Conservation (phyloP, 2,329 filamentous ascomycete genomes). For the Fusarium hostae region DNA sequence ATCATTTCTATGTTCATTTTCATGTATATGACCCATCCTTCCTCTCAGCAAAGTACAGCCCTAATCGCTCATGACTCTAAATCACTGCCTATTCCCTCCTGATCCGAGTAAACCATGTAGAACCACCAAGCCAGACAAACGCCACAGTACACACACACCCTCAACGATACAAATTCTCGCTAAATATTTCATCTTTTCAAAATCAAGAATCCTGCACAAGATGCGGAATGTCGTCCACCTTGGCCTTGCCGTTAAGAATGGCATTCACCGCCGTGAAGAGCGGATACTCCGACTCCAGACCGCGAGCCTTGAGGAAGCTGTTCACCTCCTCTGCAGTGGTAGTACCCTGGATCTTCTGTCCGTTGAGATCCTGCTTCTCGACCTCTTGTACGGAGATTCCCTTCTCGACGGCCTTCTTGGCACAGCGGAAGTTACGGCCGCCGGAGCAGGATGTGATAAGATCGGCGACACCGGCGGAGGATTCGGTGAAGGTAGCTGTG, state of each 20-base stretch:
- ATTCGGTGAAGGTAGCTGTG: conserved; percentile 92
- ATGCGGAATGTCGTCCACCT: conserved; percentile 82
- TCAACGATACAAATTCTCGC: conserved; percentile 20
- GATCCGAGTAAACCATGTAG: conserved; percentile 11
- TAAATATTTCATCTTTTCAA: not conserved
- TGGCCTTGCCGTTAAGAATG: conserved; percentile 80
- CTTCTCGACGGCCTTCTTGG: conserved; percentile 85
- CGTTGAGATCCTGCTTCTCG: conserved; percentile 89
- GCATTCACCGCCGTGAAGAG: conserved; percentile 89
- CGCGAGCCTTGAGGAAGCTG: conserved; percentile 82
- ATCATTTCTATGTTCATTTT: conserved; percentile 18
- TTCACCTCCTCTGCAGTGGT: conserved; percentile 93
- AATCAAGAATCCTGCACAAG: conserved; percentile 62
- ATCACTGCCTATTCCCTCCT: conserved; percentile 25
- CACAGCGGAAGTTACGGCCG: conserved; percentile 93
- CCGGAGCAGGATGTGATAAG: conserved; percentile 93
- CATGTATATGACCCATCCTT: not conserved
- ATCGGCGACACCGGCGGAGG: conserved; percentile 94
- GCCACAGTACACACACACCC: conserved; percentile 26
- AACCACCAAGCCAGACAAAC: conserved; percentile 37
- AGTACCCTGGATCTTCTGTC: conserved; percentile 96
- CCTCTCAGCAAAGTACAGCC: not conserved
- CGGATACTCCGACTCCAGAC: conserved; percentile 85
- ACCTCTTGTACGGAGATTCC: conserved; percentile 86
- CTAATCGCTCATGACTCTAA: conserved; percentile 3